Evolutionary conservation across 805 yeast genomes (phyloP).

Genomic region (Cyberlindnera lachancei): DNA sequence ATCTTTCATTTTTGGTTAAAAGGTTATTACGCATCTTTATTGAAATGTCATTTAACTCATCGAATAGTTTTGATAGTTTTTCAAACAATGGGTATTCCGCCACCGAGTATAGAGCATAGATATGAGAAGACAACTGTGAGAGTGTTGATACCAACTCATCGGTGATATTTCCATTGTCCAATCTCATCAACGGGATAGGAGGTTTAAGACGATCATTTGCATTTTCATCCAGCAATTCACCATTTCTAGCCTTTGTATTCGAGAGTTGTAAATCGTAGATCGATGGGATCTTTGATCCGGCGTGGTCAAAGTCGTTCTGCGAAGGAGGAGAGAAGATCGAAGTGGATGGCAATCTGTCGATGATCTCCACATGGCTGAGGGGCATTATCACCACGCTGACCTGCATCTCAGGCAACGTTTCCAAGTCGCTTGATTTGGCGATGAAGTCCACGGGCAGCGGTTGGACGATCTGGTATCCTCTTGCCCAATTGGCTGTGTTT

Average conservation of each 20-base stretch:
- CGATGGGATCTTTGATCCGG: constrained; percentile 25
- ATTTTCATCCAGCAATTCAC: constrained; percentile 17
- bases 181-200: constrained; percentile 44
- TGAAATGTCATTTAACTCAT: constrained; percentile 51
- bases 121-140: constrained; percentile 51
- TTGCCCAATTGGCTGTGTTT: constrained; percentile 58
- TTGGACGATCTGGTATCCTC: constrained; percentile 65
- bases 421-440: constrained; percentile 48
- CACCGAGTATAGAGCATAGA: constrained; percentile 62
- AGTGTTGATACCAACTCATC: constrained; percentile 55
- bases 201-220: constrained; percentile 35
- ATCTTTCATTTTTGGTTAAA: constrained; percentile 46
- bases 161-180: constrained; percentile 35
- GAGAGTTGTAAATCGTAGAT: constrained; percentile 28
- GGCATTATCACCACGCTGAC: constrained; percentile 57
- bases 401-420: constrained; percentile 52
- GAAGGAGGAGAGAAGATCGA: constrained; percentile 26
- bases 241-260: constrained; percentile 24
- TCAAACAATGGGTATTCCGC: constrained; percentile 61
- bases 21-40: constrained; percentile 42
- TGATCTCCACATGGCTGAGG: constrained; percentile 39
- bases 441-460: constrained; percentile 69
- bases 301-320: constrained; percentile 20
- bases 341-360: constrained; percentile 35
- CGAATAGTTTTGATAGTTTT: constrained; percentile 45